A percentile compares a stretch with the other conserved stretches of the same genome.
These are phyloP conservation scores for Phalaenopsis equestris DNA, from an alignment of 106 monocot genomes.

Conservation along the genomic window DNA sequence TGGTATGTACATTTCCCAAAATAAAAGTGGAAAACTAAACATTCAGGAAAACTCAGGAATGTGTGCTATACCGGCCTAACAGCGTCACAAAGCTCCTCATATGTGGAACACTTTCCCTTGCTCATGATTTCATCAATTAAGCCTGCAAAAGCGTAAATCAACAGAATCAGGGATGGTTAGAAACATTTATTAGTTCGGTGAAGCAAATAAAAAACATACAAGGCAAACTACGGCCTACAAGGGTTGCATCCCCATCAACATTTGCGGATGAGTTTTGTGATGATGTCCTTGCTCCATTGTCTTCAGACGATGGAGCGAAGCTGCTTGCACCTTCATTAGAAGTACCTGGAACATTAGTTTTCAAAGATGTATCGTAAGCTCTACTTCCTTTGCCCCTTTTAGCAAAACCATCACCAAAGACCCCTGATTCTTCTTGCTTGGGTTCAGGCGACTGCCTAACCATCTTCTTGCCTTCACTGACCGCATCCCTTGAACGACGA, in stretches of 20 bases:
- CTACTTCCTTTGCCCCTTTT: conserved; percentile 33
- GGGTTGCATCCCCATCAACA: conserved; percentile 21
- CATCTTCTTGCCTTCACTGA: conserved; percentile 35
- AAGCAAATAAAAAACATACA: conserved; percentile 25
- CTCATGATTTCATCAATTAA: conserved; percentile 76
- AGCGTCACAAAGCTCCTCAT: conserved; percentile 70
- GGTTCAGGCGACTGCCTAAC: conserved; percentile 24
- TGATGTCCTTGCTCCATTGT: conserved; percentile 15
- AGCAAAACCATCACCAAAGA: conserved; percentile 16
- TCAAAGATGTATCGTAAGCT: conserved; percentile 24
- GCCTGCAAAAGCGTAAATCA: conserved; percentile 30
- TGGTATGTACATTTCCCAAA: no score
- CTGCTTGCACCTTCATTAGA: conserved; percentile 19
- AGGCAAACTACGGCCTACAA: conserved; percentile 44
- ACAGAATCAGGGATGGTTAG: not conserved
- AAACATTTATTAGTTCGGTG: not conserved
- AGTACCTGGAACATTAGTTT: conserved; percentile 22
- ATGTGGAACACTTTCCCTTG: conserved; percentile 39
- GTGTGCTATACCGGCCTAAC: conserved; percentile 47
- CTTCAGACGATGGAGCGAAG: conserved; percentile 18
- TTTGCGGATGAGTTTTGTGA: conserved; percentile 21
- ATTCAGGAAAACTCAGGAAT: not conserved
- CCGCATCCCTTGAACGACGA: conserved; percentile 28
- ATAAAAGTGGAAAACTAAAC: not conserved
- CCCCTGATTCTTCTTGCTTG: conserved; percentile 26